A percentile compares a stretch with the other conserved stretches of the same genome.
Evolutionary conservation across 371 early-diverging fungal species (phyloP).

Genomic region (Mortierella sp.): DNA sequence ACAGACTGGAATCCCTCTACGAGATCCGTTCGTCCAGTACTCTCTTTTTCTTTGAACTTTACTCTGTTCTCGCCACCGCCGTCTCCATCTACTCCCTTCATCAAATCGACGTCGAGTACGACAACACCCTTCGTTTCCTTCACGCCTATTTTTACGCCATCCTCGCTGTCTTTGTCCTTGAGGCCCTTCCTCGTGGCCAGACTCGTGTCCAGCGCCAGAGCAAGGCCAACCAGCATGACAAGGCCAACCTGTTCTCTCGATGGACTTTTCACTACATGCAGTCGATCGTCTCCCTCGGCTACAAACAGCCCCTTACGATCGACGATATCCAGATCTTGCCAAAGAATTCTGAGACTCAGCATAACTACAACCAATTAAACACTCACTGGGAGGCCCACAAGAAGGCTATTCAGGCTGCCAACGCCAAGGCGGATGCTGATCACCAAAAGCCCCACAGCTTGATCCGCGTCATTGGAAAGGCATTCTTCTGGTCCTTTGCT

Average conservation of each 20-base stretch:
- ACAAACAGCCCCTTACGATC: slow-evolving; percentile 15
- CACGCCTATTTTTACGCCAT: background rate
- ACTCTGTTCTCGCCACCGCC: slow-evolving; percentile 8
- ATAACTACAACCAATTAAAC: slow-evolving; percentile 12
- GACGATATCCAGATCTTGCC: slow-evolving; percentile 50
- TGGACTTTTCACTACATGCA: slow-evolving; percentile 42
- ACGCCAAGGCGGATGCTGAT: background rate
- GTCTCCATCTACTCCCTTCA: slow-evolving; percentile 11
- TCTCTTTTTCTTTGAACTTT: slow-evolving; percentile 26
- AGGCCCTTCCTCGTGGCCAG: background rate
- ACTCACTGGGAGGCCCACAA: background rate
- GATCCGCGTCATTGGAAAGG: background rate
- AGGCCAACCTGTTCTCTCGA: slow-evolving; percentile 45
- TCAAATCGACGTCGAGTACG: background rate
- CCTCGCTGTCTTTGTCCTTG: background rate
- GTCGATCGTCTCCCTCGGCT: slow-evolving; percentile 24
- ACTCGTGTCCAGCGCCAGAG: background rate
- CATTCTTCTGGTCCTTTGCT: background rate
- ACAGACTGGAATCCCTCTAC: slow-evolving; percentile 25
- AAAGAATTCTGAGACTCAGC: background rate
- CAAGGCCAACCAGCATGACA: slow-evolving; percentile 36
- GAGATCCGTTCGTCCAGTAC: slow-evolving; percentile 26
- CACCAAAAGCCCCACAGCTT: background rate
- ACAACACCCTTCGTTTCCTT: background rate
- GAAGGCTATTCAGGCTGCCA: background rate